Conservation (phyloP, 495 filamentous ascomycete genomes). For the Neurospora sp. region DNA sequence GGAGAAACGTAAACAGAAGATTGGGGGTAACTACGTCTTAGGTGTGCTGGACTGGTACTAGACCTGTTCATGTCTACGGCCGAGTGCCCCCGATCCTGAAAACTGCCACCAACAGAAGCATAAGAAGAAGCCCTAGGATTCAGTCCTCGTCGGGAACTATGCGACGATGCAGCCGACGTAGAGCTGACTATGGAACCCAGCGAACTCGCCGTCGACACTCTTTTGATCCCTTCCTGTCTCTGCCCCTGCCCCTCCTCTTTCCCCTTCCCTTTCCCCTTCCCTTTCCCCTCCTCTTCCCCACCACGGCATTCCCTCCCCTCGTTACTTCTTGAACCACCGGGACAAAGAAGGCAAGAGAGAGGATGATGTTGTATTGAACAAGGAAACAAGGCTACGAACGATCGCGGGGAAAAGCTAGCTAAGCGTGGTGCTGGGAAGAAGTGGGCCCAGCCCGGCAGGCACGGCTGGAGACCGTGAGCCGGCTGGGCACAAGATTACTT, state of each 20-base stretch:
- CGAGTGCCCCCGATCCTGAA: neutral
- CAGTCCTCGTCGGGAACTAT: neutral
- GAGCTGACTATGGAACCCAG: neutral
- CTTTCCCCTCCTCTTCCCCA: neutral
- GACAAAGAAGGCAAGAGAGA: too few species aligned
- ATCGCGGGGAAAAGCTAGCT: too few species aligned
- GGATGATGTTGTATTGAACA: too few species aligned
- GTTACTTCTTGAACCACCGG: too few species aligned
- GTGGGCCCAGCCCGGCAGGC: too few species aligned
- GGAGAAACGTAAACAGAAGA: neutral
- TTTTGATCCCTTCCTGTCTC: neutral
- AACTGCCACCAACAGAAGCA: neutral
- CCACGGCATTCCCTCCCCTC: neutral
- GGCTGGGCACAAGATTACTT: too few species aligned
- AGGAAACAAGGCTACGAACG: too few species aligned
- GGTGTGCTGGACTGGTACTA: neutral
- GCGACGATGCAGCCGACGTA: neutral
- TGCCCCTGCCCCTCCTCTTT: neutral
- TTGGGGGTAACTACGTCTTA: neutral
- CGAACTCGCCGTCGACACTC: neutral
- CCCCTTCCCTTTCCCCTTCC: neutral
- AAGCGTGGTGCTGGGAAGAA: too few species aligned
- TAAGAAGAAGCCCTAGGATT: neutral
- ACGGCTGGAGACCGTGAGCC: too few species aligned
- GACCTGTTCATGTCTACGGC: neutral